Base-by-base conservation (phyloP, 768 basidiomycete species). In the Phallus indusiatus region DNA sequence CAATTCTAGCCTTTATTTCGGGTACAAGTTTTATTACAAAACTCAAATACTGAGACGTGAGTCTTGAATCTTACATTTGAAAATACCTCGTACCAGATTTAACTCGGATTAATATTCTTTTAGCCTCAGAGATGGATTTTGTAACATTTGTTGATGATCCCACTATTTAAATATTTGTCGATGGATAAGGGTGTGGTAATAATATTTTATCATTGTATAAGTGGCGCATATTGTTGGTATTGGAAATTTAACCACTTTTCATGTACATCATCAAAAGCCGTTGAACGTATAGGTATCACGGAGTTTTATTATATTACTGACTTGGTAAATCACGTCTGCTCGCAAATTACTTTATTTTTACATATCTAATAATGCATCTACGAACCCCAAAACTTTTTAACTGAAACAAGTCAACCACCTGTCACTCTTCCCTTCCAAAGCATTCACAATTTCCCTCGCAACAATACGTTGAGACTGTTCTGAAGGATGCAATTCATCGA, bases 51-150 rank as follows among this genome's bases (percentile, higher is more conserved):
- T 84, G 47, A 68, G 71, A 36, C 62, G 57, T 53, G 35, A 17
- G 57, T 59, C 11, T 24, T 37, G 20, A 2, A 20, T 59, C 36
- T 35, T 4, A 22, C 5, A 24, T n/a, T 37, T 48, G n/a, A 24
- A 47, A 28, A 20, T 8, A n/a, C 35, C 5, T 5, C 14, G 17
- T 20, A 14, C 17, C 22, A 20, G 17, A 24, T 5, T 34, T 11
- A 50, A 20, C 50, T 42, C 10, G 17, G 18, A 22, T 34, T 5
- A n/a, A n/a, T 22, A 12, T 16, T 21, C 17, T 22, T 16, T 33
- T 48, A 55, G 55, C 83, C 0, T 67, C 77, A 20, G 83, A 94
- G 33, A 94, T 97, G 89, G 94, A 96, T 72, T 94, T 94, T 67
- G 73, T 84, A 49, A 77, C 79, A 4, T 81, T 83, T 61, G 75